Evolutionary conservation across 2,329 filamentous ascomycete species (phyloP).

Genomic region (Ophiostoma populinum): DNA sequence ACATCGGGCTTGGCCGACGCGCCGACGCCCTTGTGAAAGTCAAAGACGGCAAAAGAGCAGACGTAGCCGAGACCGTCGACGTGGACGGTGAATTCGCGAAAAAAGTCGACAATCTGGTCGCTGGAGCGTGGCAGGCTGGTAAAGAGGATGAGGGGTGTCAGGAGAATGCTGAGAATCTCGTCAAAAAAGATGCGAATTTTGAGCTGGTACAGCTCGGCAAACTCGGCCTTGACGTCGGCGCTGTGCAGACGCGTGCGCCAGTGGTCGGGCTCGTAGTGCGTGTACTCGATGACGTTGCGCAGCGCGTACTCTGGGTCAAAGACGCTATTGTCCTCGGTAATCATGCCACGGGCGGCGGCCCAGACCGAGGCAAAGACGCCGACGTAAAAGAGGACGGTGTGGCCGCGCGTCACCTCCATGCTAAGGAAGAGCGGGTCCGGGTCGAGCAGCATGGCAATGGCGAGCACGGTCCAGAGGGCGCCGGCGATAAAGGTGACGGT

Average conservation of each 20-base stretch:
- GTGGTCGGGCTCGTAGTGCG: constrained; percentile 75
- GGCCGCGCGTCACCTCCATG: constrained; percentile 79
- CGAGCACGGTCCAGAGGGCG: constrained; percentile 70
- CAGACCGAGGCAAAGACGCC: constrained; percentile 69
- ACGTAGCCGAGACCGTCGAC: constrained; percentile 93
- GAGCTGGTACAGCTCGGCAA: constrained; percentile 78
- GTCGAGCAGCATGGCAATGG: constrained; percentile 70
- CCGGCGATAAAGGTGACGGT: constrained; percentile 81
- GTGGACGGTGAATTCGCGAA: constrained; percentile 92
- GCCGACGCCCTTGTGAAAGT: constrained; percentile 67
- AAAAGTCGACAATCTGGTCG: constrained; percentile 92
- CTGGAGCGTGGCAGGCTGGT: constrained; percentile 74
- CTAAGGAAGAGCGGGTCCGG: constrained; percentile 67
- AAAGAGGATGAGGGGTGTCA: constrained; percentile 78
- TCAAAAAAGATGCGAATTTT: constrained; percentile 84
- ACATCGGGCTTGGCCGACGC: too few species aligned
- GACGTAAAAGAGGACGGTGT: constrained; percentile 81
- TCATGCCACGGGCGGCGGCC: constrained; percentile 64
- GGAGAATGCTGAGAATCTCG: constrained; percentile 80
- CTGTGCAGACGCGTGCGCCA: constrained; percentile 87
- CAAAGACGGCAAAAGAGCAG: constrained; percentile 93
- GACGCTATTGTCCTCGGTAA: constrained; percentile 75
- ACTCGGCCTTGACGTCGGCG: constrained; percentile 82
- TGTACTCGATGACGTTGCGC: constrained; percentile 78
- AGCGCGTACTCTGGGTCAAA: constrained; percentile 87